Base-by-base conservation (phyloP, 2,329 filamentous ascomycete genomes). In the Monosporascus sp. region DNA sequence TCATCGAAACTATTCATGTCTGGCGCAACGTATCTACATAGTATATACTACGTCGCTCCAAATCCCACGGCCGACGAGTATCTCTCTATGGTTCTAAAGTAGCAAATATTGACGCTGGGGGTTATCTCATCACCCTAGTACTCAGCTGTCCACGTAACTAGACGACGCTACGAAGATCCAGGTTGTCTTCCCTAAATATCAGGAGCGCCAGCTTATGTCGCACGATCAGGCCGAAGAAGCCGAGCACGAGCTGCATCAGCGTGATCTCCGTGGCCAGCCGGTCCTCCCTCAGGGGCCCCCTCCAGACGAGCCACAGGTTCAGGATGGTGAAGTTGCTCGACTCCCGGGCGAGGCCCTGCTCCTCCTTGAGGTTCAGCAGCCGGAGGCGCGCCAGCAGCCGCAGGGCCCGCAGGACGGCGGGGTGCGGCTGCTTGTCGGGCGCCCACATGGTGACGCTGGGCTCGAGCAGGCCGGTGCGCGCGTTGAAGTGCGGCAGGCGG, bases 231-330 rank as follows among this genome's bases (percentile, higher is more conserved):
- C 92, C 94, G 43, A 90, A 74, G n/a, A 95, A 69, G 7, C 94
- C 94, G 57, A 88, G 82, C 5, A 79, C 71, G 17, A 83, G 76
- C 76, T 99, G 94, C 71, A 97, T 81, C n/a, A 74, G 73, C 46
- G 94, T 81, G 56, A 99, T 80, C 69, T 94, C 90, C 66, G 84
- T 76, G 26, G 91, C 90, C 51, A 99, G 78, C 46, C 83, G 80
- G 72, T 96, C 89, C 70, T 99, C 94, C 57, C 89, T 83, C 78
- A 96, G 82, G 3, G 94, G 92, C 0, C 94, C 94, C 69, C 92
- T 87, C 90, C 91, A 96, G 50, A 97, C 90, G 57, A 99, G 77
- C 93, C 93, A 99, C 52, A 99, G 80, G 69, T 99, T 99, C 61
- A 99, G 78, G 48, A 99, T 82, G 8, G 94, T 99, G 58, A 99